Conservation (phyloP, 2,329 filamentous ascomycete genomes). For the Neopestalotiopsis sp. region DNA sequence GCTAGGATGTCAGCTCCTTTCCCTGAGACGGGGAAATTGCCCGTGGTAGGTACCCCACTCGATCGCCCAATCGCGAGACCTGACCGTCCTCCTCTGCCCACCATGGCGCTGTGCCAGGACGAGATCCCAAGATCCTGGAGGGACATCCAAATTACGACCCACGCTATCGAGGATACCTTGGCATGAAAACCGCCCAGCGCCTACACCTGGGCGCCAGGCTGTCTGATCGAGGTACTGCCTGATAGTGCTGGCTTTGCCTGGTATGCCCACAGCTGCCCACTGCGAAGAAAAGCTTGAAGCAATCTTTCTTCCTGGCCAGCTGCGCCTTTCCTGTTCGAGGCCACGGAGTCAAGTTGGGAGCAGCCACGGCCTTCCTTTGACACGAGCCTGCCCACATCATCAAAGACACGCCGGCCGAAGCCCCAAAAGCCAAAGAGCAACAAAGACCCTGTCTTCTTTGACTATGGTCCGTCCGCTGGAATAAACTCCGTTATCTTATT, state of each 20-base stretch:
- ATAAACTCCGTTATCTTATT: background rate
- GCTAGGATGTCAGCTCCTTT: conserved; percentile 16
- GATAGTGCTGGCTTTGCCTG: conserved; percentile 6
- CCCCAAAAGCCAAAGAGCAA: conserved; percentile 4
- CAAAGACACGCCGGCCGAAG: background rate
- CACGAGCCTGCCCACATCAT: conserved; percentile 8
- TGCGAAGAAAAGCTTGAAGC: background rate
- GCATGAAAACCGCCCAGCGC: background rate
- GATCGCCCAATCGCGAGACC: conserved; percentile 15
- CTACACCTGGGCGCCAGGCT: background rate
- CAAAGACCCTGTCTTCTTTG: background rate
- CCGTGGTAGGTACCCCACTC: conserved; percentile 6
- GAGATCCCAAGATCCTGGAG: conserved; percentile 7
- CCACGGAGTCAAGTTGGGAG: background rate
- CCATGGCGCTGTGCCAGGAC: conserved; percentile 3
- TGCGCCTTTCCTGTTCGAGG: conserved; percentile 7
- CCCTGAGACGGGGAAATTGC: conserved; percentile 19
- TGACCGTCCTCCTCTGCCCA: background rate
- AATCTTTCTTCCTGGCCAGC: background rate
- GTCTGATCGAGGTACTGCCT: background rate
- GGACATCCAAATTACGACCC: conserved; percentile 9
- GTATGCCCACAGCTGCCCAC: background rate
- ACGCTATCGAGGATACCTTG: conserved; percentile 2
- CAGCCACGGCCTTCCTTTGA: conserved; percentile 2
- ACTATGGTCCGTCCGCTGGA: background rate